phyloP scores from a whole-genome alignment of 148 eudicot species.

The Chenopodium album region DNA sequence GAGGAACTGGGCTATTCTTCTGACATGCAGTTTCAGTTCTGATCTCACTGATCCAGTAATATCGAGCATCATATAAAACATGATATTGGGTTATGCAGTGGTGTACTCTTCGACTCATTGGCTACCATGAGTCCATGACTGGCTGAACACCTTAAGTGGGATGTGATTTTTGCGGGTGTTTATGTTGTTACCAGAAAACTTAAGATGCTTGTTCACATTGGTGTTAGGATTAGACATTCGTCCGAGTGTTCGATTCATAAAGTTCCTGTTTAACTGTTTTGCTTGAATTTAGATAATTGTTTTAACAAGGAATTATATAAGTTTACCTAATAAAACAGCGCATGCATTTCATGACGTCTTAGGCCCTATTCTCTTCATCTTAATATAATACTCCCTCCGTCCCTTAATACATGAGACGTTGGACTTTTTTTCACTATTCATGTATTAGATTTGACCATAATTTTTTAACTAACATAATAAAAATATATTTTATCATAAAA shows the following conservation, averaged over 20 bases:
- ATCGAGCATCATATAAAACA: conserved; percentile 4
- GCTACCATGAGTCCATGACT: too few relatives aligned
- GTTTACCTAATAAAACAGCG: too few relatives aligned
- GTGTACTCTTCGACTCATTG: not conserved
- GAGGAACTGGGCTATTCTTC: conserved; percentile 65
- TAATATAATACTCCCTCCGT: too few relatives aligned
- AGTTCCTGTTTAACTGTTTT: not conserved
- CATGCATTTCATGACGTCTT: too few relatives aligned
- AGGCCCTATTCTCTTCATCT: too few relatives aligned
- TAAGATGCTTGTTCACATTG: not conserved
- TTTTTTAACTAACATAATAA: too few relatives aligned
- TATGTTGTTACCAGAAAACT: conserved; percentile 9
- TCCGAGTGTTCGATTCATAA: not conserved
- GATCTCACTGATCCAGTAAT: conserved; percentile 16
- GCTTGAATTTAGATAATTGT: not conserved
- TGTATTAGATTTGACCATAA: too few relatives aligned
- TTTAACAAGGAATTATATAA: too few relatives aligned
- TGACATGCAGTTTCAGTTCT: conserved; percentile 78
- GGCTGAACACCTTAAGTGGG: not conserved
- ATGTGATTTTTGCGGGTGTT: not conserved
- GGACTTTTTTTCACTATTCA: too few relatives aligned
- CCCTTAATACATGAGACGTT: too few relatives aligned
- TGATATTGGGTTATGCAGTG: conserved; percentile 3
- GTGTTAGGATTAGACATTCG: not conserved
- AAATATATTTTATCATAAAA: too few relatives aligned